Conservation (phyloP, 169 alveolate species). For the Eimeria tenella region DNA sequence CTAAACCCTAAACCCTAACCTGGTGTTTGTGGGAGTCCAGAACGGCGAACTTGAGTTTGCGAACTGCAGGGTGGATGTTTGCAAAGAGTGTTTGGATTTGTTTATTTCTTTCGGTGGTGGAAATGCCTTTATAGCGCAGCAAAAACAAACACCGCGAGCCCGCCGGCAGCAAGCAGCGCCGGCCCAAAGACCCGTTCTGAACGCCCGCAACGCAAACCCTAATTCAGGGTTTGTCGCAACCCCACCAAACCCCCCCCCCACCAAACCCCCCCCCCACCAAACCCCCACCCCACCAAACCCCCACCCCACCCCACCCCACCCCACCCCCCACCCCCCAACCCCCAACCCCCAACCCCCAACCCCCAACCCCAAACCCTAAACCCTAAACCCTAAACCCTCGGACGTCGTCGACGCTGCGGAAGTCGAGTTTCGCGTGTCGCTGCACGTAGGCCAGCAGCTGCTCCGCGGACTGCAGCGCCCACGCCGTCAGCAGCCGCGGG, state of each 20-base stretch:
- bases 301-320: no score
- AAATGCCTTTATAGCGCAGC: conserved; percentile 38
- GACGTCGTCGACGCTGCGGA: conserved; percentile 53
- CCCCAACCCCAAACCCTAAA: no score
- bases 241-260: no score
- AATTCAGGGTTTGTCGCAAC: no score
- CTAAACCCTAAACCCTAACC: no score
- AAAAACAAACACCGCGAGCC: conserved; percentile 32
- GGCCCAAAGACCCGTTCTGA: conserved; percentile 35
- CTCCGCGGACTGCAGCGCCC: conserved; percentile 46
- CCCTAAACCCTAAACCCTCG: no score
- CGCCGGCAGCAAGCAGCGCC: conserved; percentile 38
- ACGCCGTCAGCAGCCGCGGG: conserved; percentile 41
- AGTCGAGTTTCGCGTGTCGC: conserved; percentile 36
- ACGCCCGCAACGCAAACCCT: no score
- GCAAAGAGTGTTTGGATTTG: neutral
- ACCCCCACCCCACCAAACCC: no score
- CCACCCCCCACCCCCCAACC: no score
- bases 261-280: no score
- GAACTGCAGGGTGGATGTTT: neutral
- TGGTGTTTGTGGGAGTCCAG: conserved; percentile 37
- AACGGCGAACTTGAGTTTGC: conserved; percentile 32
- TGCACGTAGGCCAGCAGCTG: conserved; percentile 39
- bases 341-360: no score
- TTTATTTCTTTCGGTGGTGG: conserved; percentile 28